Conservation (phyloP, 768 basidiomycete genomes). For the Amanita thiersii region DNA sequence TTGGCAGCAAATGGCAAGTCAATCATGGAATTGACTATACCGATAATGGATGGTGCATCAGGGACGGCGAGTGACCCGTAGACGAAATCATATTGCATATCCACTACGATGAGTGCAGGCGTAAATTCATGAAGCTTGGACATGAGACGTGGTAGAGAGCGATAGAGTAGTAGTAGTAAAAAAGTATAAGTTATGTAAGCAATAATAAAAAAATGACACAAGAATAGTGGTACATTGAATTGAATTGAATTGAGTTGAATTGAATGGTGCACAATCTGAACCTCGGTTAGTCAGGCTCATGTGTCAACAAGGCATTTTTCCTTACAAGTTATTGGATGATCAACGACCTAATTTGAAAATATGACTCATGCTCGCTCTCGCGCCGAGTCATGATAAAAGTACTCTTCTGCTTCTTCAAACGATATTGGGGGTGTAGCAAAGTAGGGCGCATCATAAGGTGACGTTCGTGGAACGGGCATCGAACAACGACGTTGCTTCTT, state of each 20-base stretch:
- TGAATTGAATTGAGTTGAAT: no score
- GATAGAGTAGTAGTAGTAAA: no score
- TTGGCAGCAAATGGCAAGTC: conserved; percentile 41
- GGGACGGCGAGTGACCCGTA: conserved; percentile 66
- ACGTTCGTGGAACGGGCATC: conserved; percentile 27
- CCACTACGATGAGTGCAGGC: conserved; percentile 62
- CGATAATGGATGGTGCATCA: conserved; percentile 49
- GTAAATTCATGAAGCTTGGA: conserved; percentile 16
- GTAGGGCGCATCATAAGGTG: conserved; percentile 37
- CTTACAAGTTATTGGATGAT: no score
- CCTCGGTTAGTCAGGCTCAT: no score
- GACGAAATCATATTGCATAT: conserved; percentile 83
- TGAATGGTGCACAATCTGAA: no score
- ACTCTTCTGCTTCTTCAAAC: conserved; percentile 12
- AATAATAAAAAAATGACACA: no score
- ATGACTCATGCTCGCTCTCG: no score
- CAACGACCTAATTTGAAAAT: no score
- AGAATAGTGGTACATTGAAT: no score
- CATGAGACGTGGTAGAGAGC: conserved; percentile 11
- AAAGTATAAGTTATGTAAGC: no score
- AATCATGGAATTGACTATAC: conserved; percentile 49
- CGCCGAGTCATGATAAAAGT: no score
- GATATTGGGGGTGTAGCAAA: conserved; percentile 31
- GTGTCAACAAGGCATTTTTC: no score
- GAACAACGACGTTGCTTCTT: conserved; percentile 23